Evolutionary conservation across 768 basidiomycete genomes (phyloP), one percentile per base, ranked within the genome.

Genomic region (Calocera viscosa): DNA sequence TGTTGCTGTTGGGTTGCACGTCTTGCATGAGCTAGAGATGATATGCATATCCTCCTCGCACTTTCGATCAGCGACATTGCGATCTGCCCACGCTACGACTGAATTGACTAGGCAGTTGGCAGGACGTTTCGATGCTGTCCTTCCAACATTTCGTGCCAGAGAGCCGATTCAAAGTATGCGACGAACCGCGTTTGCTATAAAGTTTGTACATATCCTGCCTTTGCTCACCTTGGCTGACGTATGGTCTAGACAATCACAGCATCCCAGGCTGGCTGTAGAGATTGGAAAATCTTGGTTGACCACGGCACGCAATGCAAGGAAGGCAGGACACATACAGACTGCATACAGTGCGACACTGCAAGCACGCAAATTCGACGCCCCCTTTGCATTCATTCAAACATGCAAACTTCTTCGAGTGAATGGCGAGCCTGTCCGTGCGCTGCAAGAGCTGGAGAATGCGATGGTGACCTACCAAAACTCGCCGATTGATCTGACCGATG

Each of bases 261-360:
- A 60, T 8, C 69, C 65, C 30, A 41, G 40, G 14, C 64, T 70
- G 7, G 68, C 70, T 35, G 77, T 77, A 16, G 86, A 89, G 70
- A 86, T 94, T 39, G 89, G 92, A 1, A 82, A 83, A 60, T 86
- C 91, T 0, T 99, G 96, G 96, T 82, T 98, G 14, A 80, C 84
- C 30, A 97, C 89, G 68, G 89, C 94, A n/a, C 97, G 94, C 74
- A 93, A 94, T 66, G 96, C 96, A 35, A 81, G 96, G 35, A 99
- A 97, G 74, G 90, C 94, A 1, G 89, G 91, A 0, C 94, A 98
- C 74, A 87, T 85, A 81, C 95, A 97, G 77, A 97, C 95, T 0
- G 93, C 96, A 1, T 99, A 98, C 74, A 96, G 91, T 72, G 94
- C 96, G 5, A 85, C 90, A 69, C 81, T 99, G 0, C 96, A 99